phyloP scores from a whole-genome alignment of 768 basidiomycete species.

The Tylopilus sp. region DNA sequence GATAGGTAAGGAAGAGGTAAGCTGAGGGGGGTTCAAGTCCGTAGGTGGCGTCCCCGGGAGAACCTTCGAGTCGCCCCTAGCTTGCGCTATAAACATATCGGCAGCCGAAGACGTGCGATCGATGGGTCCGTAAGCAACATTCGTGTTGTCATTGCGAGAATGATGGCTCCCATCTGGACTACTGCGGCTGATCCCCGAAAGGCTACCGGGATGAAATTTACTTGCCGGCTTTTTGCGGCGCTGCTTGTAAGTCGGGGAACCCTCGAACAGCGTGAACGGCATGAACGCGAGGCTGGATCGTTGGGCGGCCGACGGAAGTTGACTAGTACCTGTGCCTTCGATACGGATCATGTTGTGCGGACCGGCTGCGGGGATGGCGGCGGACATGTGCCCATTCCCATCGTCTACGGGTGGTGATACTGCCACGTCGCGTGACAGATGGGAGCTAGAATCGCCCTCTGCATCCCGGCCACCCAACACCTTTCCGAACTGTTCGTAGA shows the following conservation, averaged over 20 bases:
- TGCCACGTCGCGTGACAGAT: conserved; percentile 28
- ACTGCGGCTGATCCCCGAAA: conserved; percentile 28
- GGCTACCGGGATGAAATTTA: conserved; percentile 25
- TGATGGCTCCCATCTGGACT: conserved; percentile 20
- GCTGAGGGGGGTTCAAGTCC: conserved; percentile 16
- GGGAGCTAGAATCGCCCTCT: conserved; percentile 34
- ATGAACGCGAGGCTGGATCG: conserved; percentile 43
- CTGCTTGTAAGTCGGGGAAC: conserved; percentile 86
- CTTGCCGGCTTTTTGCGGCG: conserved; percentile 71
- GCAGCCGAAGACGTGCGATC: conserved; percentile 48
- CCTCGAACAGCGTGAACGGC: conserved; percentile 74
- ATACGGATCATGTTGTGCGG: conserved; percentile 23
- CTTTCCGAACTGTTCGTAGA: conserved; percentile 85
- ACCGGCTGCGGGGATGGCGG: conserved; percentile 2
- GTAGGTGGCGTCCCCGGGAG: conserved; percentile 18
- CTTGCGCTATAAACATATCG: conserved; percentile 64
- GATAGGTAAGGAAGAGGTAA: conserved; percentile 21
- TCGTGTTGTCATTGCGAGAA: conserved; percentile 7
- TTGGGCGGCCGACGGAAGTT: conserved; percentile 18
- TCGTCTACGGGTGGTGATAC: conserved; percentile 9
- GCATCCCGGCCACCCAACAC: conserved; percentile 33
- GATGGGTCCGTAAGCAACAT: conserved; percentile 23
- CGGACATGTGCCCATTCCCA: conserved; percentile 14
- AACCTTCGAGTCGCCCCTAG: conserved; percentile 48
- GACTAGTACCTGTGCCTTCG: conserved; percentile 20